Base-by-base conservation (phyloP, 2,329 filamentous ascomycete species). In the Lecanosticta acicola region DNA sequence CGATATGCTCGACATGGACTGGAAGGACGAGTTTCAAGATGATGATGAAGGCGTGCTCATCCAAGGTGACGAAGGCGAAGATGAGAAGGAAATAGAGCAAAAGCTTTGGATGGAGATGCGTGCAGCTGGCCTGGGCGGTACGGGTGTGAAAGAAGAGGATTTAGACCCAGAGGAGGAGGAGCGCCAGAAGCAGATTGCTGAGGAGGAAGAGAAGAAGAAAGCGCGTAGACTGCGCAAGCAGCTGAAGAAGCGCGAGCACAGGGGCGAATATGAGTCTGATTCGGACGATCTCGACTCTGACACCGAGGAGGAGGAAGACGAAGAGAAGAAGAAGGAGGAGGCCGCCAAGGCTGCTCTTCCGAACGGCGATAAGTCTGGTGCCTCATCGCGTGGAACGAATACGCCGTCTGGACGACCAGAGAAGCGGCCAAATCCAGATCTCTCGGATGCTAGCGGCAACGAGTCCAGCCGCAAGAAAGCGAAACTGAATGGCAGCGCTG, bases 361-460 rank as follows among this genome's bases (percentile, higher is more conserved):
- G 10, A 68, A 68, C 40, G 68, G 68, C 41, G 61, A 77, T 65
- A 68, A 71, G 43, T 74, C 78, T 3, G 80, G 79, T 16, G 67
- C 78, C 3, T 81, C 80, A 1, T 77, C 81, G 1, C 90, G 87
- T 65, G 87, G 86, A 20, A 80, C 78, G 32, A 86, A 75, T 56
- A 84, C 82, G 2, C 81, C 82, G 1, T 81, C 76, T 24, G 78
- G 78, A 32, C 74, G 76, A 24, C 68, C 70, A 38, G 74, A 73
- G 56, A 64, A 71, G 41, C 79, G 79, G 77, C 24, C 66, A 72
- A 3, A 77, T 91, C 88, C 90, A 2, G 85, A 90, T 54, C 76
- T 86, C 24, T 96, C 89, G 1, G 91, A 97, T 64, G 88, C 88
- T 8, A 94, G 88, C 64, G 91, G 88, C 43, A 94, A 90, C 57